Base-by-base conservation (phyloP, 768 basidiomycete species). In the Tricholoma terreum region DNA sequence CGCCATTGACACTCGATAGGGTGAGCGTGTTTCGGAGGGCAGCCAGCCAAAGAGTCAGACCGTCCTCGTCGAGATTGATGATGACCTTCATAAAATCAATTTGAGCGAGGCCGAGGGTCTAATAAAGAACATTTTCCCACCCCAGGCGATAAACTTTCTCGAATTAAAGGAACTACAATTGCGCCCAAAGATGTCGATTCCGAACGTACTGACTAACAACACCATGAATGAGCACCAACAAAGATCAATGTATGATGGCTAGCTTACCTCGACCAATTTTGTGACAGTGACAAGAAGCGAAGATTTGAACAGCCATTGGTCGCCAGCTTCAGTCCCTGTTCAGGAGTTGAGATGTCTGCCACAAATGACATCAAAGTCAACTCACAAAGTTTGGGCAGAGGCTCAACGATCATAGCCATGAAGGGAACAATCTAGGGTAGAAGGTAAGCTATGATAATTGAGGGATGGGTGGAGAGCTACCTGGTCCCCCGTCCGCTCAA, bases 21-120 rank as follows among this genome's bases (percentile, higher is more conserved):
- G 77, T 73, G 1, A 78, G 68, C 1, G 88, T 80, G 64, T 91
- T 90, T 49, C 85, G 79, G 35, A 94, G 72, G 1, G 89, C 82
- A 31, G 81, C 75, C 21, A 80, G 75, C 94, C 93, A 95, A 10
- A 96, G 80, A 40, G 75, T 77, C 48, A 94, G 68, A 0, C 83
- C 89, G 68, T 95, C 93, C 58, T 85, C 84, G 62, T 95, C 92
- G 21, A 96, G 78, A 59, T 88, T 80, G 34, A 80, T 71, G n/a
- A 80, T 77, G 30, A 77, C 78, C 90, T 92, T 59, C 52, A 61
- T 50, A 61, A 52, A 27, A 54, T 12, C 48, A 58, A 22, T 57
- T 60, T 22, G 66, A 45, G 54, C 56, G 33, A 10, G 24, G 48
- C 14, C 14, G 48, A 34, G 17, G 31, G 24, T 50, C 33, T 22